Percentiles rank a stretch among this genome's conserved stretches.
Evolutionary conservation across 2,329 filamentous ascomycete genomes (phyloP).

Genomic region (Rhytidhysteron rufulum): DNA sequence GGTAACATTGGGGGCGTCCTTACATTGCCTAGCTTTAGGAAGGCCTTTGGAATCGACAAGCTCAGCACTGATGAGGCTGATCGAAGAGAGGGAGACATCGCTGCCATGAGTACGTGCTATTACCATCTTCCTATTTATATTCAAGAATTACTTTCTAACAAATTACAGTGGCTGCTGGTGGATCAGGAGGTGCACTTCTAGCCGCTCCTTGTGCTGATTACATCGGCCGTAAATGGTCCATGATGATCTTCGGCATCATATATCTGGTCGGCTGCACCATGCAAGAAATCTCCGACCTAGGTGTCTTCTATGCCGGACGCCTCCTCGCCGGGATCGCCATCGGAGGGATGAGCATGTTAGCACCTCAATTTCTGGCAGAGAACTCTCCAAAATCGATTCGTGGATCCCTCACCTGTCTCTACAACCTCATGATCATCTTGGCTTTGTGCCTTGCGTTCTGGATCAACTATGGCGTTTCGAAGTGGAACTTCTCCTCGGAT

Average conservation of each 20-base stretch:
- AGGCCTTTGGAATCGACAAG: constrained; percentile 32
- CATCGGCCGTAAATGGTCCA: constrained; percentile 33
- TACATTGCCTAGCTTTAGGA: constrained; percentile 34
- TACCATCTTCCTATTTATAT: not conserved
- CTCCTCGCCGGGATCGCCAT: constrained; percentile 37
- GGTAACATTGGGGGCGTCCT: constrained; percentile 40
- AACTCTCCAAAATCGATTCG: constrained; percentile 40
- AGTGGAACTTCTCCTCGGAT: constrained; percentile 15
- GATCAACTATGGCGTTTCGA: constrained; percentile 25
- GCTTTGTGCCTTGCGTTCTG: constrained; percentile 34
- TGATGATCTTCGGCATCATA: constrained; percentile 28
- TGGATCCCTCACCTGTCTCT: constrained; percentile 39
- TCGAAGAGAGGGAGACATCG: constrained; percentile 25
- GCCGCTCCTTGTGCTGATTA: constrained; percentile 37
- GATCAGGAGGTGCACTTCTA: constrained; percentile 34
- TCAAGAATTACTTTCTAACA: constrained; percentile 3
- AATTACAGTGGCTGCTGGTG: constrained; percentile 28
- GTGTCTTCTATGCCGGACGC: constrained; percentile 36
- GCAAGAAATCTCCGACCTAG: constrained; percentile 36
- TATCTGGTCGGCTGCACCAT: constrained; percentile 33
- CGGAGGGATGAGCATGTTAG: constrained; percentile 36
- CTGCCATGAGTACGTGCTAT: constrained; percentile 25
- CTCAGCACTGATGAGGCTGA: constrained; percentile 26
- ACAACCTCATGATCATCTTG: constrained; percentile 39
- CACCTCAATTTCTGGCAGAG: constrained; percentile 41